Base-by-base conservation (phyloP, 2,329 filamentous ascomycete species). In the Pseudogymnoascus sp. region DNA sequence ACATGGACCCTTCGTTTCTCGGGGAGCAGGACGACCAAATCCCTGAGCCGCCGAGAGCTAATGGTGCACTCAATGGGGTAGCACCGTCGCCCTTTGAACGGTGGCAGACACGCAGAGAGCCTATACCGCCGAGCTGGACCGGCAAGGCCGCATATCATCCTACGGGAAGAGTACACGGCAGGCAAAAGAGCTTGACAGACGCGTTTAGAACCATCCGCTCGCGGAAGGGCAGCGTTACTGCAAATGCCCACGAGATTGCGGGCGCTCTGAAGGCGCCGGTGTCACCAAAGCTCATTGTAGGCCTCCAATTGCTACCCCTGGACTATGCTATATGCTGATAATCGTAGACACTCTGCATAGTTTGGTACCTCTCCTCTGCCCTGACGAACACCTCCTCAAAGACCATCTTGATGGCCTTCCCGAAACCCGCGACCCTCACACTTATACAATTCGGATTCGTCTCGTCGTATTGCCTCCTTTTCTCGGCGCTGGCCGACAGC, bases 311-410 rank as follows among this genome's bases (percentile, higher is more conserved):
- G 23, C 23, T 31, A 36, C 31, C 10, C 12, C 36, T 10, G 16
- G 11, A 60, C 62, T 5, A 26, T 45, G 62, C 57, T 62, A 60
- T 69, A 67, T 73, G 66, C 74, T 74, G 64, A 71, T 68, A 37
- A 66, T 61, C 62, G 69, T 76, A 97, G 93, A 77, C 83, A 61
- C 86, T 97, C 60, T 97, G 93, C 77, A 78, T 93, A 64, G 78
- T 93, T 72, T 97, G 95, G 95, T 99, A 97, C 79, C 84, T 90
- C 74, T 96, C 93, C 23, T 97, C 93, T 47, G 95, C 96, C 67
- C 80, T 97, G 69, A 97, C 95, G 66, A 99, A 97, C 75, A 97
- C 95, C 1, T 97, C 95, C 23, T 97, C 95, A 62, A 99, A 99
- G 78, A 90, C 93, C 16, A 99, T 99, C 72, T 81, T 97, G 66